Base-by-base conservation (phyloP, 257 asterid genomes). In the Verbascum thapsus region DNA sequence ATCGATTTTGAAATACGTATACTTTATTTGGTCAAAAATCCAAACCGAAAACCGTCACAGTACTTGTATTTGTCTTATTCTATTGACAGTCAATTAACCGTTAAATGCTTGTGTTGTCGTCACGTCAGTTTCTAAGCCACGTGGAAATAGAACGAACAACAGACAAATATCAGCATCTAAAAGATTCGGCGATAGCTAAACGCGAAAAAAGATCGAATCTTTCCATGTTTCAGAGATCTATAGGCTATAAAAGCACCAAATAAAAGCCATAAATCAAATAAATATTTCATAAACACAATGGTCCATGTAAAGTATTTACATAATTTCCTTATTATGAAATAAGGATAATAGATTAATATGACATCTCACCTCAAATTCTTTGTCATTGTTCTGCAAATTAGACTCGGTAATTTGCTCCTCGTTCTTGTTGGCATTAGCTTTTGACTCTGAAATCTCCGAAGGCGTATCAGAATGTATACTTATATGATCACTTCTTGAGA, bases 291-390 rank as follows among this genome's bases (percentile, higher is more conserved):
- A 10, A 42, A 9, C 7, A 74, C 7, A 64, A 74, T 6, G 19
- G 37, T 13, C 55, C 18, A 43, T 58, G 18, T 45, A 16, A 48
- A 12, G 30, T 40, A 23, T 40, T n/a, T 3, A 53, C 61, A 16
- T 52, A n/a, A 48, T 15, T 10, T 56, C 38, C 30, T 48, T 7
- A 51, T 63, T 57, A 34, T 48, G 6, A 54, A 58, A 71, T 18
- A 23, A 62, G n/a, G n/a, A n/a, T n/a, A n/a, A n/a, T n/a, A n/a
- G n/a, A 39, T 12, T 54, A 18, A 67, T 10, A 13, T 10, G 72
- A 16, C 15, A 70, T 54, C 82, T 80, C 77, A 88, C 91, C 94
- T 60, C 83, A 57, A 40, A 26, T 70, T 72, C 73, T 48, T 58
- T 49, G 71, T 41, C 44, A 39, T 57, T 70, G 54, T 65, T 73